Evolutionary conservation across 2,329 filamentous ascomycete species (phyloP), one percentile per base, ranked within the genome.

Genomic region (Xylariomycetidae sp.): DNA sequence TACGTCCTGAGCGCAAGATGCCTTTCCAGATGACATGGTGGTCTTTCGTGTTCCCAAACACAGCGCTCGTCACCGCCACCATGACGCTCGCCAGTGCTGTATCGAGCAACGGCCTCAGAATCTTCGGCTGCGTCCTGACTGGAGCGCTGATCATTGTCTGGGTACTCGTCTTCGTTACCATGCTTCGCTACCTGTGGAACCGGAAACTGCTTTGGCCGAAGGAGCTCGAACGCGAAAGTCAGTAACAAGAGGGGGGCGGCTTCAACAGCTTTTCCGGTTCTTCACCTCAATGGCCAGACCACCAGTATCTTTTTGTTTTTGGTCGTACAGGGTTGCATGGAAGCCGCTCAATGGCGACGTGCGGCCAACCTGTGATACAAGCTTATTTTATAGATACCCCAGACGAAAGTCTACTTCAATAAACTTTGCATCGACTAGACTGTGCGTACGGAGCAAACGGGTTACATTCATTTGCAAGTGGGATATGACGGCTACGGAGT

Each of bases 1-100:
- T 79, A 14, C 64, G 68, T 0, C 56, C 61, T 2, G 63, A 72
- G 9, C 69, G 71, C 23, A 72, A 68, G 38, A 76, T 88, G 64
- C 71, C 77, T 4, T 92, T 89, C 50, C 80, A 83, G 13, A 89
- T 92, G 83, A 85, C 80, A 2, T 93, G 85, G 79, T 92, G 82
- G 59, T 85, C 78, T 4, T 90, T 89, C 56, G 71, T 89, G 5
- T 89, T 89, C 49, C 84, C 85, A 2, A 87, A 89, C 47, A 89
- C 84, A 0, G 83, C 82, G 0, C 60, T 87, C 38, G 74, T 73
- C n/a, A 84, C 80, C 0, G 82, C 84, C 0, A 92, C 85, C 0
- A 79, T 84, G 43, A 74, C 80, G 2, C 72, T 92, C 31, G 82
- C 75, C 1, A 66, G 69, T 8, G 76, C 77, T 0, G 74, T 85